Conservation (phyloP, 345 rosid genomes). For the Rubroshorea leprosula region DNA sequence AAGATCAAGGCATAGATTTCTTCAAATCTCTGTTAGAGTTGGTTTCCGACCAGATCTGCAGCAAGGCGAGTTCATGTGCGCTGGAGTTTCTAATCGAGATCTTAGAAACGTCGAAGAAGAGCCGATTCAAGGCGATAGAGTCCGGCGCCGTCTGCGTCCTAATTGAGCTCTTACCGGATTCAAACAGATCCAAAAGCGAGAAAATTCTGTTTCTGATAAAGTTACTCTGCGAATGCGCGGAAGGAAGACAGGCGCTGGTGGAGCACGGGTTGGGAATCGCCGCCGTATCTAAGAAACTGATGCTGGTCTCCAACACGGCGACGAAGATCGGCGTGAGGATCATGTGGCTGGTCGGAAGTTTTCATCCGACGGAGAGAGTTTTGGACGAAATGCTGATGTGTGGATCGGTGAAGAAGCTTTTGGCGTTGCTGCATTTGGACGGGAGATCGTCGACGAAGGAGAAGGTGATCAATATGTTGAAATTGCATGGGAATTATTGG, state of each 20-base stretch:
- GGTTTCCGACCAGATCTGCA: conserved; percentile 32
- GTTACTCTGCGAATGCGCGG: conserved; percentile 29
- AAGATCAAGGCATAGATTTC: conserved; percentile 29
- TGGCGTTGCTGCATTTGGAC: conserved; percentile 26
- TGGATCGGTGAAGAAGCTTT: conserved; percentile 28
- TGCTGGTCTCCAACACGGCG: conserved; percentile 11
- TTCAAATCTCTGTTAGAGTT: conserved; percentile 33
- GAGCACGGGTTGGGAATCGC: conserved; percentile 32
- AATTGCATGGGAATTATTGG: conserved; percentile 28
- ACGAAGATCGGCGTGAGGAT: conserved; percentile 32
- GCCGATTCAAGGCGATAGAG: conserved; percentile 27
- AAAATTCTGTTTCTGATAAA: conserved; percentile 24
- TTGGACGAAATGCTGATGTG: conserved; percentile 30
- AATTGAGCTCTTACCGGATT: conserved; percentile 31
- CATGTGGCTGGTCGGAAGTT: conserved; percentile 25
- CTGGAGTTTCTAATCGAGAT: conserved; percentile 27
- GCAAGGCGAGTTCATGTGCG: conserved; percentile 30
- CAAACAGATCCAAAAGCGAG: conserved; percentile 28
- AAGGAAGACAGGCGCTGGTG: conserved; percentile 27
- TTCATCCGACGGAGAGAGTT: conserved; percentile 20
- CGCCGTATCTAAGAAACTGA: conserved; percentile 26
- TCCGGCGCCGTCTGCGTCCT: conserved; percentile 28
- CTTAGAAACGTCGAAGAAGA: conserved; percentile 18
- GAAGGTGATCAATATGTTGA: conserved; percentile 27
- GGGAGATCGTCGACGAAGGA: conserved; percentile 29